phyloP scores from a whole-genome alignment of 2,329 filamentous ascomycete genomes.

The Aspergillus thermomutatus region DNA sequence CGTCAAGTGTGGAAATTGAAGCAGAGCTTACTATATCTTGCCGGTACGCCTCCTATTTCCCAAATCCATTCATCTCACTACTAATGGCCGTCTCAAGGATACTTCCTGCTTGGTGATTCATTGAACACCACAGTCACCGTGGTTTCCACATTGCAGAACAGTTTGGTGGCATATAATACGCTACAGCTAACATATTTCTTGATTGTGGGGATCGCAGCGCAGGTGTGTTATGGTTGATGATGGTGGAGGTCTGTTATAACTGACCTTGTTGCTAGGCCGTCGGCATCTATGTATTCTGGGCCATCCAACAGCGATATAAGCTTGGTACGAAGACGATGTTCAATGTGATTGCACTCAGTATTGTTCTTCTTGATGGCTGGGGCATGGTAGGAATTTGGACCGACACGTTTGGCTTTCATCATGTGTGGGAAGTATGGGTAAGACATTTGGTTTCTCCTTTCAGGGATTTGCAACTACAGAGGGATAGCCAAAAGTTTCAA shows the following conservation, averaged over 20 bases:
- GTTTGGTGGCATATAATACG: constrained; percentile 62
- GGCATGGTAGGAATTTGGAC: constrained; percentile 60
- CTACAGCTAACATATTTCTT: constrained; percentile 63
- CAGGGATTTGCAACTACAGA: too few relatives aligned
- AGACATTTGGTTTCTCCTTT: too few relatives aligned
- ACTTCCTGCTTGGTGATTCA: constrained; percentile 67
- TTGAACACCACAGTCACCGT: constrained; percentile 69
- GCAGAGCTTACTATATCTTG: constrained; percentile 63
- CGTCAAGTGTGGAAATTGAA: constrained; percentile 62
- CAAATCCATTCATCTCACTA: neutral
- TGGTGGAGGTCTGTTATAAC: too few relatives aligned
- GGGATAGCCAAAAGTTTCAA: too few relatives aligned
- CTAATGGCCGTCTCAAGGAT: constrained; percentile 42
- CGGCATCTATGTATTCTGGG: constrained; percentile 62
- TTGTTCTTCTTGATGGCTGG: constrained; percentile 58
- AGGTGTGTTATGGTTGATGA: too few relatives aligned
- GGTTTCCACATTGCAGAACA: constrained; percentile 63
- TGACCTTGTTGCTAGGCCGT: constrained; percentile 40
- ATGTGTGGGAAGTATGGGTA: constrained; percentile 53
- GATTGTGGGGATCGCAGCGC: constrained; percentile 62
- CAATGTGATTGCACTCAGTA: constrained; percentile 59
- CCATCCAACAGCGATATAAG: constrained; percentile 56
- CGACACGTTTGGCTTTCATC: constrained; percentile 51
- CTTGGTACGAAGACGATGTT: constrained; percentile 68
- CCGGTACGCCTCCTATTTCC: constrained; percentile 39